phyloP scores from a whole-genome alignment of 768 basidiomycete genomes.

The Russula sp. region DNA sequence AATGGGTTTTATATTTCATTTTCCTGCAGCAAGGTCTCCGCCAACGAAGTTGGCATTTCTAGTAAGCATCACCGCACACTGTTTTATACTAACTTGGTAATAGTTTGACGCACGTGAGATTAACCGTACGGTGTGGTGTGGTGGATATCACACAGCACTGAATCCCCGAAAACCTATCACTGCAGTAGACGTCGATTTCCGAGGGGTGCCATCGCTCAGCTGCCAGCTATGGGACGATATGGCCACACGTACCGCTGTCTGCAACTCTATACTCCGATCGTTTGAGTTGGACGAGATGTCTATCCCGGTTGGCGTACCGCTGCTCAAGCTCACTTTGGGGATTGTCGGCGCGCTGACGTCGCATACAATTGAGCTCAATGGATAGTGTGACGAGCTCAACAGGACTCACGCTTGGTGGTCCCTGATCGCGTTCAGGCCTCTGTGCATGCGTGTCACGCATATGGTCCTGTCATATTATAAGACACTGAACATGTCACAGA shows the following conservation, averaged over 20 bases:
- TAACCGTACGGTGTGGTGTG: background rate
- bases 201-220: background rate
- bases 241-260: background rate
- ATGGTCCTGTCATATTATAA: conserved; percentile 5
- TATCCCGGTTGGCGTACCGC: background rate
- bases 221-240: background rate
- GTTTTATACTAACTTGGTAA: background rate
- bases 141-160: background rate
- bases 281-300: background rate
- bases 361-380: background rate
- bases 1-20: too few relatives aligned
- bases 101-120: background rate
- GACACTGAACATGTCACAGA: too few relatives aligned
- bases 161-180: background rate
- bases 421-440: background rate
- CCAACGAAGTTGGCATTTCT: too few relatives aligned
- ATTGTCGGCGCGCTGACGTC: background rate
- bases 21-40: too few relatives aligned
- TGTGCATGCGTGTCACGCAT: conserved; percentile 16
- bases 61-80: conserved; percentile 21
- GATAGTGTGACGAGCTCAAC: background rate
- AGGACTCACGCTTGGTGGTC: conserved; percentile 1
- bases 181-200: background rate
- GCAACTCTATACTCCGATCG: background rate
- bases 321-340: background rate